phyloP scores from a whole-genome alignment of 148 eudicot species.

The Mesembryanthemum crystallinum region DNA sequence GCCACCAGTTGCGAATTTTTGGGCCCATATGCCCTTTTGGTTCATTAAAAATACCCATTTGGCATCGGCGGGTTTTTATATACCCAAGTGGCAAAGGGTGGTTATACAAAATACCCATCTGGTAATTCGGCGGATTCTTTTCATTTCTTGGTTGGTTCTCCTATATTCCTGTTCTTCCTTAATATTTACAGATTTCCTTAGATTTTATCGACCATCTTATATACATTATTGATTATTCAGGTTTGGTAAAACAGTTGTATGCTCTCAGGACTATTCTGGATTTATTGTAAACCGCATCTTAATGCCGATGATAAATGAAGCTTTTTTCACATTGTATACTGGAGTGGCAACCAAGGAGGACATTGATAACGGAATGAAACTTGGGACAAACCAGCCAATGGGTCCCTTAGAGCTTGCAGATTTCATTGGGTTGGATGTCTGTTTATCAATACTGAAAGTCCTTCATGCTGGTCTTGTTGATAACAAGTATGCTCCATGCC shows the following conservation, averaged over 20 bases:
- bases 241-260: slow-evolving; percentile 75
- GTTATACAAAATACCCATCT: too few species aligned
- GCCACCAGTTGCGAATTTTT: too few species aligned
- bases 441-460: slow-evolving; percentile 74
- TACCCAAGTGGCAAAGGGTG: too few species aligned
- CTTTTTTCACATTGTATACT: slow-evolving; percentile 71
- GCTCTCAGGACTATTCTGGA: slow-evolving; percentile 80
- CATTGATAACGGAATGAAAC: slow-evolving; percentile 87
- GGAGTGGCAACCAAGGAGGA: slow-evolving; percentile 93
- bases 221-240: slow-evolving; percentile 32
- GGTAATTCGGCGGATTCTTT: too few species aligned
- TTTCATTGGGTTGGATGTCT: slow-evolving; percentile 88
- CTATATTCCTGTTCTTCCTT: background rate
- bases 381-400: slow-evolving; percentile 93
- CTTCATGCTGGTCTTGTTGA: slow-evolving; percentile 90
- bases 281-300: slow-evolving; percentile 82
- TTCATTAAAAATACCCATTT: too few species aligned
- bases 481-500: slow-evolving; percentile 74
- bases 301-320: slow-evolving; percentile 97
- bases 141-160: background rate
- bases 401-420: slow-evolving; percentile 92
- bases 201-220: background rate
- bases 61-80: too few species aligned
- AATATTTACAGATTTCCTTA: background rate
- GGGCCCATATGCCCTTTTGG: too few species aligned